Evolutionary conservation across 257 asterid genomes (phyloP), one percentile per base, ranked within the genome.

Genomic region (Solanum clarkiae): DNA sequence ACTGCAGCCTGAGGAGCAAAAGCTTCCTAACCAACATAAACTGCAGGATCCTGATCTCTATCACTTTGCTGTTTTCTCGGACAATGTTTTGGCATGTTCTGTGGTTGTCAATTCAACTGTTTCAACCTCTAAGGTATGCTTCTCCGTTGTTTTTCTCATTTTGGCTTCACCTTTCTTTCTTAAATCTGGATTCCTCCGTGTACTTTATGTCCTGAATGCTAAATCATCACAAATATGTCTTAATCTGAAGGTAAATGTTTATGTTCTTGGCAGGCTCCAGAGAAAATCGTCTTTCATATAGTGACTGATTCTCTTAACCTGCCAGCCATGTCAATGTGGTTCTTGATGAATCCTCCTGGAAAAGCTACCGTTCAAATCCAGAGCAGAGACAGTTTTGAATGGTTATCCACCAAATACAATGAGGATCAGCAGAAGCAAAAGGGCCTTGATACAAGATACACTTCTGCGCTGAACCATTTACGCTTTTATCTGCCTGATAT

Each of bases 281-380:
- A 90, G 91, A 93, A 69, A 86, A 79, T 94, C 11, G 98, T 97
- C 66, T 93, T 97, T 88, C 98, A 95, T 90, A 84, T 97, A 65
- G 94, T 95, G 88, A 95, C 98, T 4, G 97, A 97, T 89, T 87
- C 94, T 40, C 91, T 97, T 63, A 95, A 92, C 90, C 80, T 89
- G 81, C 98, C 98, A 56, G 94, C 99, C 57, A 92, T 97, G 88
- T 86, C 95, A 22, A 95, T 94, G 98, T 97, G 99, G 99, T 97
- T 97, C 93, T 86, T 95, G 88, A 85, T 86, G 81, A 95, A 94
- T 87, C 94, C 97, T 87, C 98, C 95, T 13, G 90, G 90, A 29
- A 90, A 92, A 88, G 97, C 99, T 86, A 90, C 95, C 29, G 85
- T 95, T 53, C 91, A 92, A 54, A 93, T 97, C 86, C 95, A 92